phyloP scores from a whole-genome alignment of 2,329 filamentous ascomycete species.

The Pseudopyricularia cyperi region DNA sequence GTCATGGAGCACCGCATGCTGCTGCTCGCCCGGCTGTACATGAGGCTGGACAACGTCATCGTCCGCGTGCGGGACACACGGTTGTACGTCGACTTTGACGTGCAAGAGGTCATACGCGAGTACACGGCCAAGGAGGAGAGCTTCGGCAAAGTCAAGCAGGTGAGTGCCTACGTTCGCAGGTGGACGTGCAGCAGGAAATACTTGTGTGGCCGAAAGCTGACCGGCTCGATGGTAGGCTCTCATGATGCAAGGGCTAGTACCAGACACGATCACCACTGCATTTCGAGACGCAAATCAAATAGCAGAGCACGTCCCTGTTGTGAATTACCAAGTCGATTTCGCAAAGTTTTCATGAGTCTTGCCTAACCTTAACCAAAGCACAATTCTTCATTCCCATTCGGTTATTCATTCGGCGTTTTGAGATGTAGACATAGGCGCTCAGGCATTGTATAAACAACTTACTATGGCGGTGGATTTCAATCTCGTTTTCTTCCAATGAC shows the following conservation, averaged over 20 bases:
- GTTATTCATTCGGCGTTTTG: background rate
- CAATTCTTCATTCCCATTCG: background rate
- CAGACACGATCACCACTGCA: constrained; percentile 63
- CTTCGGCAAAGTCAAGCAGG: constrained; percentile 64
- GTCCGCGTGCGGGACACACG: constrained; percentile 81
- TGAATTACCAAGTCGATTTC: constrained; percentile 53
- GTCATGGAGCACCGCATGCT: constrained; percentile 87
- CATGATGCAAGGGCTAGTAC: constrained; percentile 32
- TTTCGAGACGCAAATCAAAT: constrained; percentile 72
- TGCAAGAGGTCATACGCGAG: constrained; percentile 69
- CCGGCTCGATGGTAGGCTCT: constrained; percentile 25
- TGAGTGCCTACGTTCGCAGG: constrained; percentile 23
- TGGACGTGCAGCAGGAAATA: background rate
- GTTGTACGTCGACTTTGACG: constrained; percentile 80
- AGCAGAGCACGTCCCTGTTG: constrained; percentile 52
- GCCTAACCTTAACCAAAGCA: background rate
- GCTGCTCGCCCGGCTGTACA: constrained; percentile 74
- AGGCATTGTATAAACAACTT: background rate
- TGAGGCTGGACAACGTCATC: constrained; percentile 84
- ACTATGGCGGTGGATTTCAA: background rate
- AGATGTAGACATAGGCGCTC: background rate
- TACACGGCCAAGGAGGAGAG: constrained; percentile 78
- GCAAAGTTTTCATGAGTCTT: constrained; percentile 9
- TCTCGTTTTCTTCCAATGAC: background rate
- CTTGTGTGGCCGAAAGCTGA: background rate